phyloP scores from a whole-genome alignment of 192 early-diverging fungal species.

The Backusella psychrophila region DNA sequence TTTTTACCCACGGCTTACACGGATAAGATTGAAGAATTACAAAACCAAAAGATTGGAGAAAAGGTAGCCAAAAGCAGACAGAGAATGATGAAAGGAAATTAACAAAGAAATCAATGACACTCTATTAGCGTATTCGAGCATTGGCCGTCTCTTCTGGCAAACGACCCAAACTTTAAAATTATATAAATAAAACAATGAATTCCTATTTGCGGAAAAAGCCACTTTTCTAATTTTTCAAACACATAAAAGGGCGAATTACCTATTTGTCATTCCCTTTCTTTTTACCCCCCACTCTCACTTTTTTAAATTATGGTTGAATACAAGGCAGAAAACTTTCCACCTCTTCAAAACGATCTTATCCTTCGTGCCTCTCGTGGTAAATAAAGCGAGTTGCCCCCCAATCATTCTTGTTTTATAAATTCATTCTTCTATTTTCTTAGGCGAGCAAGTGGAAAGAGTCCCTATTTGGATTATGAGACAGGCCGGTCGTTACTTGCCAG shows the following conservation, averaged over 20 bases:
- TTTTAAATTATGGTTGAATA: constrained; percentile 5
- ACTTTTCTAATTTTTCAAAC: not conserved
- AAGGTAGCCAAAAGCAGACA: not conserved
- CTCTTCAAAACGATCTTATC: constrained; percentile 89
- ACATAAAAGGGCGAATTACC: not conserved
- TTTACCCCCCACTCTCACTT: not conserved
- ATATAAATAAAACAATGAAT: not conserved
- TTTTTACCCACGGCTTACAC: constrained; percentile 31
- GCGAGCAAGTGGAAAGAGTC: constrained; percentile 69
- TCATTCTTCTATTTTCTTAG: constrained; percentile 22
- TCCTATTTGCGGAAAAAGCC: not conserved
- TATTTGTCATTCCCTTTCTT: not conserved
- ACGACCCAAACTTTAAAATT: not conserved
- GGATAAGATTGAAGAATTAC: not conserved
- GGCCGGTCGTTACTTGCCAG: constrained; percentile 94
- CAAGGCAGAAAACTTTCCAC: constrained; percentile 59
- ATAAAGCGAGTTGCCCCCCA: too few relatives aligned
- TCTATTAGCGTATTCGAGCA: not conserved
- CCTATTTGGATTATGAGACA: constrained; percentile 99
- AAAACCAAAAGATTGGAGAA: constrained; percentile 3
- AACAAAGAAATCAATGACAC: not conserved
- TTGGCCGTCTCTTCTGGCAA: not conserved
- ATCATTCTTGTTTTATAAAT: not conserved
- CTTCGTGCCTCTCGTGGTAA: constrained; percentile 81
- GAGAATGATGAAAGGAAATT: not conserved